phyloP scores from a whole-genome alignment of 202 grass and related monocot species.

The Setaria italica region DNA sequence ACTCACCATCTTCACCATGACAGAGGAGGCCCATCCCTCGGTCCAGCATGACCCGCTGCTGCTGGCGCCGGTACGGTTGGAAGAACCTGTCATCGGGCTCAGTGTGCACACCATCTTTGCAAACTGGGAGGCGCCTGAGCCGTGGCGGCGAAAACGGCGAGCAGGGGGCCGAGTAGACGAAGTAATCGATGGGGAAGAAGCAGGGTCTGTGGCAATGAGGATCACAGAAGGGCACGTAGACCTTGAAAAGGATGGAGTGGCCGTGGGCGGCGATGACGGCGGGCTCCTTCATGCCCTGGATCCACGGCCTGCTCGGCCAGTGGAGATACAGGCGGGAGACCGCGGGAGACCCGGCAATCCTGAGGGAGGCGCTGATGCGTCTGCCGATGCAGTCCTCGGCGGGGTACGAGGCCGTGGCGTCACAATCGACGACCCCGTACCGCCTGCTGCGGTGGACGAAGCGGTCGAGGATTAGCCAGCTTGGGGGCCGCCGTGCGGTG shows the following conservation, averaged over 20 bases:
- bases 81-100: background rate
- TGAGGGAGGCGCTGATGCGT: background rate
- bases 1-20: background rate
- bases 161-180: background rate
- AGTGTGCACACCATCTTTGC: background rate
- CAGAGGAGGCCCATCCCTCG: background rate
- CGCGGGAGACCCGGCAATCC: background rate
- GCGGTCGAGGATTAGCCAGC: slow-evolving; percentile 14
- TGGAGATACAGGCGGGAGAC: slow-evolving; percentile 26
- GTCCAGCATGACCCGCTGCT: background rate
- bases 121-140: background rate
- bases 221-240: background rate
- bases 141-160: background rate
- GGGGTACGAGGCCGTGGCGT: background rate
- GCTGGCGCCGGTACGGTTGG: background rate
- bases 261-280: background rate
- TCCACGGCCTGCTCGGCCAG: background rate
- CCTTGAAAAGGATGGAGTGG: slow-evolving; percentile 5
- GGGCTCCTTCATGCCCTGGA: background rate
- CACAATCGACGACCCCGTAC: background rate
- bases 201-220: no score
- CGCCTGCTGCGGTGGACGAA: background rate
- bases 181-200: background rate
- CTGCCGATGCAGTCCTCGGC: background rate
- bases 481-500: background rate